Evolutionary conservation across 345 rosid species (phyloP).

Genomic region (Mercurialis annua): DNA sequence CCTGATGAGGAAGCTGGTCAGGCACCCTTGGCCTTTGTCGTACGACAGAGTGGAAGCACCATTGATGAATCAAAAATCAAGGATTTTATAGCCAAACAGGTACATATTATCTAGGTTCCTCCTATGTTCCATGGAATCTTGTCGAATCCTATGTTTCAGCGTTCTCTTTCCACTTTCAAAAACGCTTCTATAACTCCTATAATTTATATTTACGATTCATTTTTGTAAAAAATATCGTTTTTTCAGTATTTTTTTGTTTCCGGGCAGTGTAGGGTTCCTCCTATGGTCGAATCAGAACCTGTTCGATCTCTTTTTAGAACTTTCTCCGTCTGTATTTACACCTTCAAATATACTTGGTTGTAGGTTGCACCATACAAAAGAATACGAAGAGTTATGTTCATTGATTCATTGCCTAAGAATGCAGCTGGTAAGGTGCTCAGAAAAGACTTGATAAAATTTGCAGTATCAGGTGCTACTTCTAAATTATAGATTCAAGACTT

Average conservation of each 20-base stretch:
- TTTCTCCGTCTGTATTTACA: not conserved
- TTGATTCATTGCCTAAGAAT: slow-evolving; percentile 47
- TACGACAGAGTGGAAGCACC: slow-evolving; percentile 34
- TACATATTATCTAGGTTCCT: not conserved
- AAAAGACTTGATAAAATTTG: slow-evolving; percentile 38
- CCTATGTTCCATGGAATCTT: too few relatives aligned
- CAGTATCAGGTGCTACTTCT: slow-evolving; percentile 20
- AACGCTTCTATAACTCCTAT: too few relatives aligned
- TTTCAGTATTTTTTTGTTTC: too few relatives aligned
- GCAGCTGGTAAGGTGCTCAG: slow-evolving; percentile 50
- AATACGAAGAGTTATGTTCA: slow-evolving; percentile 34
- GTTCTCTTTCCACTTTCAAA: too few relatives aligned
- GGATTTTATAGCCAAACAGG: slow-evolving; percentile 41
- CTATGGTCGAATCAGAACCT: not conserved
- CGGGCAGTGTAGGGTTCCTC: too few relatives aligned
- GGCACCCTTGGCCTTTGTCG: slow-evolving; percentile 50
- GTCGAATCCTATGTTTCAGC: too few relatives aligned
- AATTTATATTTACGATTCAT: too few relatives aligned
- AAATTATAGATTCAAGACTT: slow-evolving; percentile 29
- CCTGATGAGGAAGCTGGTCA: slow-evolving; percentile 59
- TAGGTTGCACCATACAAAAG: slow-evolving; percentile 60
- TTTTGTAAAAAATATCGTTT: too few relatives aligned
- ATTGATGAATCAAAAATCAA: slow-evolving; percentile 36
- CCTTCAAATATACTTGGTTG: not conserved
- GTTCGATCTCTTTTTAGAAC: not conserved